phyloP scores from a whole-genome alignment of 306 rosid genomes.

The Quillaja saponaria region DNA sequence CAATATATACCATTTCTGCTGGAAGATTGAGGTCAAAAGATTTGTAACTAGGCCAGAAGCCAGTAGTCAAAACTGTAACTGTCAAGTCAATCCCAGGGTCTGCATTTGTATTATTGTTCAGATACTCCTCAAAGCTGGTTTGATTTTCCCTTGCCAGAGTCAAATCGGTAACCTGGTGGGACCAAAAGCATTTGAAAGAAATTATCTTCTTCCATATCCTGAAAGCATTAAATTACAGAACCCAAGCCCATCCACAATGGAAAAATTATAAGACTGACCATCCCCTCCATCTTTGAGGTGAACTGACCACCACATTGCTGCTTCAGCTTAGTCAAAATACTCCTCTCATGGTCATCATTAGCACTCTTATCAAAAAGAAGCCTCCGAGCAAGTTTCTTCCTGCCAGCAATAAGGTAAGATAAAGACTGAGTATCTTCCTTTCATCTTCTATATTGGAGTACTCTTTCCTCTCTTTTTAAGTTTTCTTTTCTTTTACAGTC shows the following conservation, averaged over 20 bases:
- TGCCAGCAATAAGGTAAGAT: constrained; percentile 16
- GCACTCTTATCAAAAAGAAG: constrained; percentile 85
- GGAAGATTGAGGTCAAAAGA: constrained; percentile 85
- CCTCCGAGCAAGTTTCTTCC: constrained; percentile 92
- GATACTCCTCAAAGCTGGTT: constrained; percentile 66
- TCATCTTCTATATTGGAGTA: no score
- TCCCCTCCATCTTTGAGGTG: constrained; percentile 96
- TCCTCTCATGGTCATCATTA: constrained; percentile 71
- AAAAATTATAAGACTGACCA: constrained; percentile 51
- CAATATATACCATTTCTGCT: constrained; percentile 90
- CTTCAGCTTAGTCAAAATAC: constrained; percentile 66
- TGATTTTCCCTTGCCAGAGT: constrained; percentile 75
- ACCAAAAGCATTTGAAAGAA: no score
- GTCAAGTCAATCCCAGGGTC: constrained; percentile 78
- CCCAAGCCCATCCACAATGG: no score
- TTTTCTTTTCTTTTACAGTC: no score
- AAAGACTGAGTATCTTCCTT: no score
- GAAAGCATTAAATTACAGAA: no score
- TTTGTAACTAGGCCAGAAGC: constrained; percentile 94
- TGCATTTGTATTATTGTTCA: constrained; percentile 38
- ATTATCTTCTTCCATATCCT: no score
- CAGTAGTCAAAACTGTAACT: constrained; percentile 79
- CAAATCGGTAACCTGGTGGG: constrained; percentile 65
- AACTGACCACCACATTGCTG: constrained; percentile 86
- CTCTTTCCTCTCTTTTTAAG: no score